A percentile compares a stretch with the other conserved stretches of the same genome.
Conservation (phyloP, 495 filamentous ascomycete species). For the Lasiosphaeria hispida region DNA sequence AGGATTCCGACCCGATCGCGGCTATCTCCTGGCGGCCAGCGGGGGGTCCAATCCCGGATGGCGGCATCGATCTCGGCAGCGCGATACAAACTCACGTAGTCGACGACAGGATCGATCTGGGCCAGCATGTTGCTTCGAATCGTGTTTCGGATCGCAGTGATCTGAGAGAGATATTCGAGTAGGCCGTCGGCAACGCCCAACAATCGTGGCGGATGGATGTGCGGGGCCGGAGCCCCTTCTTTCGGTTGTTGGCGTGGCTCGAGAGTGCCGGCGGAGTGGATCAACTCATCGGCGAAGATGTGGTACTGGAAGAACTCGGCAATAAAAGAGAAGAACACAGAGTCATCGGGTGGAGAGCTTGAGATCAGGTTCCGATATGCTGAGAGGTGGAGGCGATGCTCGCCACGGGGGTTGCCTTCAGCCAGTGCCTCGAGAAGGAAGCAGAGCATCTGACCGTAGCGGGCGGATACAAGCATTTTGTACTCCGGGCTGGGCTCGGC, state of each 20-base stretch:
- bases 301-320: conserved; percentile 93
- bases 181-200: conserved; percentile 86
- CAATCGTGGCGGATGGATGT: conserved; percentile 74
- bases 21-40: conserved; percentile 64
- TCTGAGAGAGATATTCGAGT: conserved; percentile 75
- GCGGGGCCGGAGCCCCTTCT: conserved; percentile 63
- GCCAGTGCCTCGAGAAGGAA: conserved; percentile 78
- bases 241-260: conserved; percentile 52
- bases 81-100: conserved; percentile 70
- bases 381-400: conserved; percentile 78
- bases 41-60: conserved; percentile 73
- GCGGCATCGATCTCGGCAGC: conserved; percentile 75
- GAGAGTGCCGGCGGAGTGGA: conserved; percentile 58
- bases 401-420: conserved; percentile 71
- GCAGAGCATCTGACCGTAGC: conserved; percentile 69
- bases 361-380: conserved; percentile 71
- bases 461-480: conserved; percentile 61
- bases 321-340: conserved; percentile 74
- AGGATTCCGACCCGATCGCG: conserved; percentile 76
- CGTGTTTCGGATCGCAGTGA: conserved; percentile 72
- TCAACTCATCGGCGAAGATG: conserved; percentile 77
- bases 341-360: conserved; percentile 56
- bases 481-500: conserved; percentile 41
- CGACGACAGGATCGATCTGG: conserved; percentile 66
- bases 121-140: conserved; percentile 66